phyloP scores from a whole-genome alignment of 768 basidiomycete genomes.

The Serpula lacrymans region DNA sequence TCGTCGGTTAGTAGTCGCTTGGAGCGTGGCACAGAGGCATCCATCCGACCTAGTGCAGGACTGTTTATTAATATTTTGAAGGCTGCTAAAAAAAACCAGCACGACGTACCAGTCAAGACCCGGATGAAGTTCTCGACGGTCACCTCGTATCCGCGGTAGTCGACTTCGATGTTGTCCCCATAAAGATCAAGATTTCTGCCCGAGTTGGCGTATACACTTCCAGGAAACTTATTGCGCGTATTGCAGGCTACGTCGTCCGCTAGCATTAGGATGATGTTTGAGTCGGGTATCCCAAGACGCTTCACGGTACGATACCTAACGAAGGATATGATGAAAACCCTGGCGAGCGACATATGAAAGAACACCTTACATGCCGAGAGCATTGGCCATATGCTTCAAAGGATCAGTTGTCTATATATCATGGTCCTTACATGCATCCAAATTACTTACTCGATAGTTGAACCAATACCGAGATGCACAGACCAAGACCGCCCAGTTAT shows the following conservation, averaged over 20 bases:
- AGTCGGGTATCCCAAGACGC: constrained; percentile 95
- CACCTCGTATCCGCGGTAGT: constrained; percentile 97
- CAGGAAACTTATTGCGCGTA: constrained; percentile 86
- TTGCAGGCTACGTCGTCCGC: constrained; percentile 97
- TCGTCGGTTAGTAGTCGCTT: constrained; percentile 92
- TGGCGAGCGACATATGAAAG: neutral
- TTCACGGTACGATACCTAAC: constrained; percentile 96
- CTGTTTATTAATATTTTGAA: neutral
- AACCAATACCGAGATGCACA: constrained; percentile 97
- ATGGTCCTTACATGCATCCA: neutral
- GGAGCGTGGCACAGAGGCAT: constrained; percentile 80
- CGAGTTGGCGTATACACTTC: constrained; percentile 87
- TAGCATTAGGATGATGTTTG: constrained; percentile 98
- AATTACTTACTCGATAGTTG: constrained; percentile 82
- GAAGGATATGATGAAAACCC: neutral
- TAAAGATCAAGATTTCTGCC: constrained; percentile 85
- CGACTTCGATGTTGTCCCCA: constrained; percentile 96
- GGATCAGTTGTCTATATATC: neutral
- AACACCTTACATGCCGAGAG: constrained; percentile 82
- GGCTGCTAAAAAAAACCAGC: neutral
- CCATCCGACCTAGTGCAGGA: constrained; percentile 66
- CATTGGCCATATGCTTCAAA: constrained; percentile 93
- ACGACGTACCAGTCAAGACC: constrained; percentile 75
- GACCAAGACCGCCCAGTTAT: constrained; percentile 98
- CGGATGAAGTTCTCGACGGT: constrained; percentile 95